Base-by-base conservation (phyloP, 768 basidiomycete genomes). In the Megacollybia marginata region DNA sequence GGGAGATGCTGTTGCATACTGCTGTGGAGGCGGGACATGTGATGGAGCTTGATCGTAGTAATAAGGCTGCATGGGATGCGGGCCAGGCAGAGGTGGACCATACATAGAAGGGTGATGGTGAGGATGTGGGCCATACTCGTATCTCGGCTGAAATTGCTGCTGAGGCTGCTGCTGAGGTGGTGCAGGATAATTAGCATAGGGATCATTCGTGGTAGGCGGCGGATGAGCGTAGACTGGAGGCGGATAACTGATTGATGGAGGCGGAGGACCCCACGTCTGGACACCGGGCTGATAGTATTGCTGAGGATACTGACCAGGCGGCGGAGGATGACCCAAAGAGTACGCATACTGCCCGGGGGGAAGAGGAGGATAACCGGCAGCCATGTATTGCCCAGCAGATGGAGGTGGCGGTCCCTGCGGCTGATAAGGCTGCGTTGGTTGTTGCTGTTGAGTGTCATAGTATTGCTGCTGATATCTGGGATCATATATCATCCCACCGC, bases 401-500 rank as follows among this genome's bases (percentile, higher is more conserved):
- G 16, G 33, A 36, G 47, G 47, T n/a, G 49, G n/a, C 2, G 20
- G 48, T n/a, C 33, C 38, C 18, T 48, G 51, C 19, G 34, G 56
- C 20, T 51, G 56, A 23, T 54, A 49, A 10, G 49, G 52, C 19
- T 54, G 54, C 9, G 56, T 53, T 23, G 33, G 55, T 32, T 45
- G 46, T 42, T 5, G 47, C 19, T 58, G 60, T 20, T 54, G 54
- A 40, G 49, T 47, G 46, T 58, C 46, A 20, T 34, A 33, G 36
- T 53, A 48, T 28, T 42, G 28, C 23, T 38, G 33, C n/a, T 15
- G 46, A 32, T 47, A 33, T 16, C 18, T 44, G 9, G 13, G 15
- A 44, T 44, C 28, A 10, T 28, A 28, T 28, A 28, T 28, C 23
- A 28, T 28, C 6, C 23, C 23, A 28, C 6, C 6, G 23, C 23